Base-by-base conservation (phyloP, 2,329 filamentous ascomycete genomes). In the Elsinoe ampelina region DNA sequence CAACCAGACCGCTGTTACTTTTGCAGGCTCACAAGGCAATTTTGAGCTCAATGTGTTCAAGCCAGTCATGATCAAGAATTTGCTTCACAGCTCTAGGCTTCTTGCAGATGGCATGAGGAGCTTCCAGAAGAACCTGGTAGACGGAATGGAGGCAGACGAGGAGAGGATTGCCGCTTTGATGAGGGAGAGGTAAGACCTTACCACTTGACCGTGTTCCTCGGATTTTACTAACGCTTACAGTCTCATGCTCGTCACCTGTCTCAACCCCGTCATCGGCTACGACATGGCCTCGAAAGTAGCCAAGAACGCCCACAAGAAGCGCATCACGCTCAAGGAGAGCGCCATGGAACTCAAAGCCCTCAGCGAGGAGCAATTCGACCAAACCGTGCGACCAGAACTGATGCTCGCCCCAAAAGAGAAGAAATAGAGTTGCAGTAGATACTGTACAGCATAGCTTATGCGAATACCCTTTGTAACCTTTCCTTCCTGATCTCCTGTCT, bases 31-130 rank as follows among this genome's bases (percentile, higher is more conserved):
- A 78, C 95, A 93, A 77, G 93, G 93, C 63, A 95, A 97, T 77
- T 98, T 98, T 66, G 93, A 97, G 76, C 82, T 98, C 64, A 98
- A 97, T 75, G 93, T 97, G 57, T 98, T 95, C 83, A 97, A 97
- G 81, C 93, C 93, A 42, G 82, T 97, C 58, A 81, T 98, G 71
- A 97, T 97, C 74, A 82, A 87, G 73, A 97, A 97, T 77, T 78
- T 97, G 63, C 81, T 98, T 38, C 93, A 97, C 81, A 95, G 89
- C 77, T 80, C 86, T 58, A 84, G 92, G 62, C 84, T 98, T 60
- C 77, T 98, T 57, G 80, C 89, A 35, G 93, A 98, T 68, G 89
- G 87, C 66, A 97, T 97, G 91, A 82, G 81, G 67, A 95, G 89
- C 62, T 97, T 98, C 70, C 89, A 95, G 77, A 87, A 89, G 79